Evolutionary conservation across 2,329 filamentous ascomycete genomes (phyloP).

Genomic region (Dactylella cylindrospora): DNA sequence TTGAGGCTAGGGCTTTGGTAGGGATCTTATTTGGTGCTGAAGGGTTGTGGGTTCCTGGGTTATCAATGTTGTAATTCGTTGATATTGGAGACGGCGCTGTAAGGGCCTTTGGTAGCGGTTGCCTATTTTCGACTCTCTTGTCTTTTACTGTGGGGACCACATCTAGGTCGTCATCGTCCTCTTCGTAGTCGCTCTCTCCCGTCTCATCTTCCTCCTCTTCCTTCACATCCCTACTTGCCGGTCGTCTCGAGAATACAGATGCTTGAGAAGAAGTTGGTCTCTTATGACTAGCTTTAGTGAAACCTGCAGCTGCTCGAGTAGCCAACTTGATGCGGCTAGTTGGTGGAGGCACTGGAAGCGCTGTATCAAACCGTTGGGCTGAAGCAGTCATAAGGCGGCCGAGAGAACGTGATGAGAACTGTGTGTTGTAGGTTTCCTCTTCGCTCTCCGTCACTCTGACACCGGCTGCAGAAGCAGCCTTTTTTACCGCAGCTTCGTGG

Average conservation of each 20-base stretch:
- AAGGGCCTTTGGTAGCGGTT: not conserved
- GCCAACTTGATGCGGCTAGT: slow-evolving; percentile 23
- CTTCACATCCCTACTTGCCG: slow-evolving; percentile 5
- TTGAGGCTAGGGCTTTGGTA: not conserved
- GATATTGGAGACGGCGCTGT: slow-evolving; percentile 6
- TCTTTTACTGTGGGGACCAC: slow-evolving; percentile 1
- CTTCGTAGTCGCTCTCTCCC: slow-evolving; percentile 2
- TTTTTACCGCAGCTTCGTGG: slow-evolving; percentile 25
- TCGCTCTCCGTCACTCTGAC: not conserved
- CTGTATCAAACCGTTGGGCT: slow-evolving; percentile 11
- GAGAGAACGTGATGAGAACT: slow-evolving; percentile 28
- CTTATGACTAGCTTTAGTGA: slow-evolving; percentile 34
- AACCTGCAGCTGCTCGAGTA: slow-evolving; percentile 38
- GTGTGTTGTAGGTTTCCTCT: slow-evolving; percentile 18
- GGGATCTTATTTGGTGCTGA: not conserved
- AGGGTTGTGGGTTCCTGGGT: not conserved
- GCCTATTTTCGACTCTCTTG: not conserved
- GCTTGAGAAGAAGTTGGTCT: slow-evolving; percentile 20
- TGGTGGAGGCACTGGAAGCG: slow-evolving; percentile 20
- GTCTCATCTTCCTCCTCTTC: slow-evolving; percentile 13
- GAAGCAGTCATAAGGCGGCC: slow-evolving; percentile 32
- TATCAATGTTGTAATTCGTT: too few species aligned
- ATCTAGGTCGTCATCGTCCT: slow-evolving; percentile 34
- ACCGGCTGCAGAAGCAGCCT: slow-evolving; percentile 21
- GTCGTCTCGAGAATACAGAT: slow-evolving; percentile 13